Conservation (phyloP, 495 filamentous ascomycete species). For the Aspergillus cristatus region DNA sequence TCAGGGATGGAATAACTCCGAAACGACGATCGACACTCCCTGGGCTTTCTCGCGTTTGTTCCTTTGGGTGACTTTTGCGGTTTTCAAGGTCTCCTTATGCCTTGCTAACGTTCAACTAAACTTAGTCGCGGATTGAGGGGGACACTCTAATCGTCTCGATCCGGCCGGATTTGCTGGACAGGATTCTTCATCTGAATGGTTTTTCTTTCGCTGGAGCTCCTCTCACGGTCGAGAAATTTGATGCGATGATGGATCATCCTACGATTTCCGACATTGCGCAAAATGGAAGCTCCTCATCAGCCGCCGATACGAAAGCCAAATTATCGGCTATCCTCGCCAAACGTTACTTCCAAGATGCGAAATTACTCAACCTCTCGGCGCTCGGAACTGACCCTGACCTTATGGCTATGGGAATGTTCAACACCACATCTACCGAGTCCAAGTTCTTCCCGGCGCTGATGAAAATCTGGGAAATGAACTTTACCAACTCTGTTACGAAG, state of each 20-base stretch:
- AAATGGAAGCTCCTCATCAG: conserved; percentile 21
- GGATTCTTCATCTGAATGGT: conserved; percentile 53
- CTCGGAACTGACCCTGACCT: conserved; percentile 62
- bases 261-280: conserved; percentile 9
- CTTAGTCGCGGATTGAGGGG: conserved; percentile 62
- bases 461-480: conserved; percentile 64
- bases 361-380: conserved; percentile 71
- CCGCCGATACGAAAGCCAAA: conserved; percentile 36
- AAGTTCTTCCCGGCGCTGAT: conserved; percentile 90
- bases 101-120: conserved; percentile 64
- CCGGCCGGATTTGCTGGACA: conserved; percentile 50
- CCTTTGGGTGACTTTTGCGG: conserved; percentile 35
- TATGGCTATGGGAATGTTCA: conserved; percentile 64
- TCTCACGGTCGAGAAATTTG: conserved; percentile 43
- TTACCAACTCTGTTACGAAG: conserved; percentile 55
- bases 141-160: conserved; percentile 60
- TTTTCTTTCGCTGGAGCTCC: conserved; percentile 55
- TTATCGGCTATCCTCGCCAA: conserved; percentile 53
- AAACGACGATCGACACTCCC: conserved; percentile 46
- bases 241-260: conserved; percentile 16
- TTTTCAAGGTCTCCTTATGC: conserved; percentile 46
- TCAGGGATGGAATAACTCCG: conserved; percentile 42
- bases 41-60: conserved; percentile 24
- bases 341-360: conserved; percentile 60
- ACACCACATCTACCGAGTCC: conserved; percentile 54